These are phyloP conservation scores for Annulohypoxylon bovei DNA, from an alignment of 495 filamentous ascomycete genomes.

Conservation along the genomic window DNA sequence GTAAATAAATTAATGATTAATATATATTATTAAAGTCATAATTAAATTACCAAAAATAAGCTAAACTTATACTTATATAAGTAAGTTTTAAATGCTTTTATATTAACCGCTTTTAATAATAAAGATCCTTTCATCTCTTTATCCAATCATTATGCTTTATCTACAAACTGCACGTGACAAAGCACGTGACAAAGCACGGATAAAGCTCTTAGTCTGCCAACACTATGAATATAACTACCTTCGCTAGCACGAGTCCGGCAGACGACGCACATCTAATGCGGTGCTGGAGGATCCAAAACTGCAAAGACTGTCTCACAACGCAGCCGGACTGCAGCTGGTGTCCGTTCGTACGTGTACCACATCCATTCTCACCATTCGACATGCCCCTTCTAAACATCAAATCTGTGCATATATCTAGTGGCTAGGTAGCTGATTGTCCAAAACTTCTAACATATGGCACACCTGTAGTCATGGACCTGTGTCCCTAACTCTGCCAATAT, in stretches of 20 bases:
- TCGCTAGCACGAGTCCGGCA: neutral
- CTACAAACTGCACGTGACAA: too few relatives aligned
- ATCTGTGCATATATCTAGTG: neutral
- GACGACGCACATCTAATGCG: slow-evolving; percentile 51
- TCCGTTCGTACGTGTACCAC: slow-evolving; percentile 53
- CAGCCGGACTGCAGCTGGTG: slow-evolving; percentile 61
- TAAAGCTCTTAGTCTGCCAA: too few relatives aligned
- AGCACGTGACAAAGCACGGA: too few relatives aligned
- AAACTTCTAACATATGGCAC: slow-evolving; percentile 5
- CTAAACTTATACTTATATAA: too few relatives aligned
- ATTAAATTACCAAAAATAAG: too few relatives aligned
- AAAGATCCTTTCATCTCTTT: too few relatives aligned
- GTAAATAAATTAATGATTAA: too few relatives aligned
- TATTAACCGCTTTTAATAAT: too few relatives aligned
- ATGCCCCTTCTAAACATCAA: neutral
- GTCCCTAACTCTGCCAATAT: slow-evolving; percentile 55
- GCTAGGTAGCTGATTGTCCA: neutral
- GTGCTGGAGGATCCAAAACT: slow-evolving; percentile 60
- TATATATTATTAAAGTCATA: too few relatives aligned
- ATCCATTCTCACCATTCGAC: neutral
- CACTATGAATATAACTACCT: slow-evolving; percentile 17
- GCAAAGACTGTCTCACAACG: slow-evolving; percentile 52
- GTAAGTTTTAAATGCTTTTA: too few relatives aligned
- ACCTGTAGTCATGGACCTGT: slow-evolving; percentile 58
- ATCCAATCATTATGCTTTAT: too few relatives aligned